Evolutionary conservation across 345 rosid genomes (phyloP).

Genomic region (Ricinus communis): DNA sequence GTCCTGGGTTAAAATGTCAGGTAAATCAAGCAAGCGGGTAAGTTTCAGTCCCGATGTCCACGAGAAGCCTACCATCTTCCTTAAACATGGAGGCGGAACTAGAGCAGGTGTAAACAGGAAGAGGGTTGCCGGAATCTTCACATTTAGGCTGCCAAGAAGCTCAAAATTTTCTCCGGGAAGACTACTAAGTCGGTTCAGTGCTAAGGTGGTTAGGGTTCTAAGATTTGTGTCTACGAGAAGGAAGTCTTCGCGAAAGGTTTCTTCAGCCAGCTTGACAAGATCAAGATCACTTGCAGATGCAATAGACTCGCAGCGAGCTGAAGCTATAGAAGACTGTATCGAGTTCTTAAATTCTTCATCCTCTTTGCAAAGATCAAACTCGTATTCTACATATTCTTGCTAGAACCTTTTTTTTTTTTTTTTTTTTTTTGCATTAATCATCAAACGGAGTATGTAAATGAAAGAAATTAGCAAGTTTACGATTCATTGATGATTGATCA

Average conservation of each 20-base stretch:
- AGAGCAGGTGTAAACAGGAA: constrained; percentile 33
- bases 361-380: constrained; percentile 66
- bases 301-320: constrained; percentile 73
- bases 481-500: not conserved
- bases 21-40: constrained; percentile 59
- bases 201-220: constrained; percentile 53
- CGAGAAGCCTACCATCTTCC: constrained; percentile 40
- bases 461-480: not conserved
- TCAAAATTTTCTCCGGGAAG: constrained; percentile 45
- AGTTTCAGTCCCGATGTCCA: constrained; percentile 63
- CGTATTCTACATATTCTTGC: constrained; percentile 55
- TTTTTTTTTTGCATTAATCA: not conserved
- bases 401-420: not conserved
- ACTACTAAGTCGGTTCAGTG: constrained; percentile 51
- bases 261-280: constrained; percentile 52
- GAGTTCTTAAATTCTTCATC: constrained; percentile 85
- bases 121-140: constrained; percentile 44
- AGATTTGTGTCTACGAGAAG: constrained; percentile 44
- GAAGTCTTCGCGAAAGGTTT: constrained; percentile 47
- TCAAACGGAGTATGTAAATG: not conserved
- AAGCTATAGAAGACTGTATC: constrained; percentile 89
- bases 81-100: constrained; percentile 40
- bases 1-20: constrained; percentile 41
- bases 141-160: constrained; percentile 39
- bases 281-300: constrained; percentile 72